Conservation (phyloP, 345 rosid species). For the Hibiscus trionum region DNA sequence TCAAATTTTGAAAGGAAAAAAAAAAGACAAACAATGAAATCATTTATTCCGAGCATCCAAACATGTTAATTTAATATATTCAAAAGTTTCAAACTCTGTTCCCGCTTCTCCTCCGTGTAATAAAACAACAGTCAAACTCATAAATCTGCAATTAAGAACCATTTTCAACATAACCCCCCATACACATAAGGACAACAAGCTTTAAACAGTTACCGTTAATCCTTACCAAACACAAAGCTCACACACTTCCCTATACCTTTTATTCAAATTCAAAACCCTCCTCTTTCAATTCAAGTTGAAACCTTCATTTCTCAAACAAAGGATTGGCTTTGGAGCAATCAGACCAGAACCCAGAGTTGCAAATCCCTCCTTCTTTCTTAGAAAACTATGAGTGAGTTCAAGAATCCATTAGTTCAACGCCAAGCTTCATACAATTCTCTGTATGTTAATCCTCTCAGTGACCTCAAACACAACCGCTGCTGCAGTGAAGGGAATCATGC, state of each 20-base stretch:
- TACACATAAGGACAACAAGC: conserved; percentile 2
- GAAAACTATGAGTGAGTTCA: conserved; percentile 18
- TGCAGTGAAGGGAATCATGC: conserved; percentile 26
- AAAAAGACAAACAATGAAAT: no score
- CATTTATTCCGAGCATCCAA: no score
- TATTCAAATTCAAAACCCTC: conserved; percentile 42
- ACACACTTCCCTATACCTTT: conserved; percentile 27
- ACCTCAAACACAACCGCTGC: conserved; percentile 27
- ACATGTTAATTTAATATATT: background rate
- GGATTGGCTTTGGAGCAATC: background rate
- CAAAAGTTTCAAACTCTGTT: background rate
- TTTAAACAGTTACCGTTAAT: conserved; percentile 15
- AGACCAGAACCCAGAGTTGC: background rate
- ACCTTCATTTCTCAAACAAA: background rate
- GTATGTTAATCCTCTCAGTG: conserved; percentile 34
- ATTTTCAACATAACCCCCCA: background rate
- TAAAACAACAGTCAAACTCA: background rate
- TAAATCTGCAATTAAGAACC: background rate
- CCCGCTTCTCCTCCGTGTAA: background rate
- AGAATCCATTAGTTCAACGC: conserved; percentile 18
- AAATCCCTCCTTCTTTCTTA: background rate
- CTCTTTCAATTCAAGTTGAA: background rate
- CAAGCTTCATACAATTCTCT: conserved; percentile 31
- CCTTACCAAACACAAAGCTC: background rate
- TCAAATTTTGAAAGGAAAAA: no score